These are phyloP conservation scores for Fusarium sp. DNA, from an alignment of 2,329 filamentous ascomycete genomes.

Conservation along the genomic window DNA sequence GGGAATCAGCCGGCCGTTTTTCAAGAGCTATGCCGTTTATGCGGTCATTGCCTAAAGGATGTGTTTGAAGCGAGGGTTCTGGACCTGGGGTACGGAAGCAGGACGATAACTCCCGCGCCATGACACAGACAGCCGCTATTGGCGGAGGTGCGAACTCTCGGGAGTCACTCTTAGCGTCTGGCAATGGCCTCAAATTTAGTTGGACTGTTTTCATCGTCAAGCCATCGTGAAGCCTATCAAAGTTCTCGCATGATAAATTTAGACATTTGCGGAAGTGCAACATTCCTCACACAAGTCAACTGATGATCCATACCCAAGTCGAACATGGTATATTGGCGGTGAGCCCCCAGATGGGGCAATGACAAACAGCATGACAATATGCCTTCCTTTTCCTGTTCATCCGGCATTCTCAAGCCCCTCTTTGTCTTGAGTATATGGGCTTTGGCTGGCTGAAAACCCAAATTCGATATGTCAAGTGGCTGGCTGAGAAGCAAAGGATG, in stretches of 20 bases:
- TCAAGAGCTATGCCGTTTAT: not conserved
- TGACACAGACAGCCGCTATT: fast-evolving
- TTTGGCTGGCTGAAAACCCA: not conserved
- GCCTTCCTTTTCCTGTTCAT: not conserved
- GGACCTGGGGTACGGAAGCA: not conserved
- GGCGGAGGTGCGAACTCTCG: not conserved
- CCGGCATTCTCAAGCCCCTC: not conserved
- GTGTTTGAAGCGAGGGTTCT: not conserved
- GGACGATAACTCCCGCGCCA: not conserved
- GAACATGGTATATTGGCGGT: not conserved
- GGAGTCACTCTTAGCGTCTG: too few species aligned
- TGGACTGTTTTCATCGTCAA: not conserved
- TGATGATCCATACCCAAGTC: too few species aligned
- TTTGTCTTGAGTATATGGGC: not conserved
- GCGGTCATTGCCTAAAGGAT: not conserved
- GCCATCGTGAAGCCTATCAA: too few species aligned
- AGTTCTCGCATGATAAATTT: fast-evolving
- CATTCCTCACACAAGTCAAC: not conserved
- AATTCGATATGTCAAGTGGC: not conserved
- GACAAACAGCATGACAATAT: not conserved
- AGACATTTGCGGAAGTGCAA: fast-evolving
- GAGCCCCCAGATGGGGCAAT: not conserved
- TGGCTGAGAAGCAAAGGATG: not conserved
- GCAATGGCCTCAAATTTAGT: too few species aligned
- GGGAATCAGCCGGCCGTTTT: not conserved